These are phyloP conservation scores for Candida ponderosae DNA, from an alignment of 805 yeast species.

Conservation along the genomic window DNA sequence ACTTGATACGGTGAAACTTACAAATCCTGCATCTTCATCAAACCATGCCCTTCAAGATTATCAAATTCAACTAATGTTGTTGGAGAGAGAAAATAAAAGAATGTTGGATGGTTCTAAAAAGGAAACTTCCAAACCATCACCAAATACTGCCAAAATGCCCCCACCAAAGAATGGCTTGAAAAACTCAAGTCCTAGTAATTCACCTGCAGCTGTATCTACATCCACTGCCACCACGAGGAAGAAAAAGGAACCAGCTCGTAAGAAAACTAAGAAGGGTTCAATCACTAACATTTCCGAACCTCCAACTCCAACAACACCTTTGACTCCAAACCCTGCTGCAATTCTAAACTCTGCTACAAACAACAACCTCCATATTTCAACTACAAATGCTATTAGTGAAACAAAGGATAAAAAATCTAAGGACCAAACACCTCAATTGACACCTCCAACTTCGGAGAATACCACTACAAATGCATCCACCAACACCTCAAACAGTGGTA, in stretches of 20 bases:
- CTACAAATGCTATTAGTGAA: background rate
- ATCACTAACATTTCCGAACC: constrained; percentile 25
- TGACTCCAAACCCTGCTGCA: constrained; percentile 20
- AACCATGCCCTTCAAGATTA: constrained; percentile 67
- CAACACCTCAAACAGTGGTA: constrained; percentile 5
- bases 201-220: constrained; percentile 19
- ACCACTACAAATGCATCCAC: constrained; percentile 7
- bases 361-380: constrained; percentile 2
- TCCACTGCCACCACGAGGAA: constrained; percentile 9
- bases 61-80: constrained; percentile 66
- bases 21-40: constrained; percentile 18
- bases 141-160: constrained; percentile 12
- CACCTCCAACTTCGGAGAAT: constrained; percentile 23
- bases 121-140: constrained; percentile 9
- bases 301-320: constrained; percentile 34
- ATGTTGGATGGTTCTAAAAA: constrained; percentile 46
- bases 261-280: constrained; percentile 13
- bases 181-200: constrained; percentile 15
- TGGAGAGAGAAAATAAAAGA: constrained; percentile 71
- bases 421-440: constrained; percentile 13
- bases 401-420: background rate
- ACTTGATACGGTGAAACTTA: constrained; percentile 9
- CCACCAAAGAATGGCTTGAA: constrained; percentile 14
- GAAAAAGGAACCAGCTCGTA: constrained; percentile 14
- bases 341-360: background rate